Base-by-base conservation (phyloP, 495 filamentous ascomycete species). In the Xylaria cubensis region DNA sequence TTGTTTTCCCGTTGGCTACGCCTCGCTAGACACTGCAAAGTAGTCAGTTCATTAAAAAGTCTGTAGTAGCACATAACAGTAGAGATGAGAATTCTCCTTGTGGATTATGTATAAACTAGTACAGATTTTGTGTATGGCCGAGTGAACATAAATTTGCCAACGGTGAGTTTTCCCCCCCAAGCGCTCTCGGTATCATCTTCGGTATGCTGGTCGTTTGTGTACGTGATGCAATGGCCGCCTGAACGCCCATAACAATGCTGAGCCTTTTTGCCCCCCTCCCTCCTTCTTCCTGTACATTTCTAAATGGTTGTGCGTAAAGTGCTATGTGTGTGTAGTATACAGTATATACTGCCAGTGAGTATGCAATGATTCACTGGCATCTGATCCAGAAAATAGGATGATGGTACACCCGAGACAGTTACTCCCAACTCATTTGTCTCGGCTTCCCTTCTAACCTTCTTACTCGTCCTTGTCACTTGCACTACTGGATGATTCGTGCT, bases 401-500 rank as follows among this genome's bases (percentile, higher is more conserved):
- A 48, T 69, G 29, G 32, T 69, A 50, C 67, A 62, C 58, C 32
- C 19, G 29, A 32, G 68, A 48, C n/a, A 26, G n/a, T 15, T 63
- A 32, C 42, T 70, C 56, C 68, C 29, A 32, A 29, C 39, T 26
- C n/a, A 39, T 53, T 19, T 68, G 42, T 41, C 53, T 70, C 36
- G 44, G 55, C 56, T 61, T 19, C 19, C 41, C 32, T 62, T 53
- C 58, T 8, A n/a, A 1, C 32, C 59, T 13, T 36, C 48, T 48
- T 56, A 55, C 21, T 64, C 69, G 17, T 56, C 36, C 59, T 55
- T 71, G 48, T 48, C 61, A 13, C 59, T 48, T 34, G 50, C 48
- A 21, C 24, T 58, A 7, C 48, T 36, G 21, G 69, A 56, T 13
- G 70, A 64, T 63, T 81, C 84, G 62, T 89, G 82, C 67, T 88